phyloP scores from a whole-genome alignment of 1,139 yeast genomes.

The Meyerozyma sp. region DNA sequence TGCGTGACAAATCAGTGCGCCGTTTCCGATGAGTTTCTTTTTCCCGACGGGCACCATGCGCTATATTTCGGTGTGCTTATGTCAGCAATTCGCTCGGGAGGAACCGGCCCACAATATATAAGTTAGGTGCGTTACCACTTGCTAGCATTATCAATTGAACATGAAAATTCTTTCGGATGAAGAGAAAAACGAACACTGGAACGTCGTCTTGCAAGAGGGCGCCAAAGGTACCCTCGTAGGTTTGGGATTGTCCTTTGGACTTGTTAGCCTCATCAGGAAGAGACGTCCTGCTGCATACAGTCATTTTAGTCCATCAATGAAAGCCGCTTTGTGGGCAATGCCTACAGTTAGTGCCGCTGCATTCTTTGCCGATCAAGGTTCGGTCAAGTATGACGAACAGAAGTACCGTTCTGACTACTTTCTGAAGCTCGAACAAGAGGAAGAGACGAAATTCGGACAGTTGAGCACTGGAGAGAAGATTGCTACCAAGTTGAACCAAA shows the following conservation, averaged over 20 bases:
- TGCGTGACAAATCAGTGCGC: conserved; percentile 17
- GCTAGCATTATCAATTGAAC: background rate
- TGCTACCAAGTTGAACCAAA: conserved; percentile 40
- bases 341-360: conserved; percentile 58
- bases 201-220: conserved; percentile 56
- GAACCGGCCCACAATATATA: background rate
- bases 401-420: conserved; percentile 36
- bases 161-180: conserved; percentile 69
- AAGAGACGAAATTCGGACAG: conserved; percentile 46
- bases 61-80: background rate
- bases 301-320: conserved; percentile 37
- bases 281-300: conserved; percentile 17
- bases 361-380: conserved; percentile 55
- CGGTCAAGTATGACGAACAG: conserved; percentile 47
- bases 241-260: conserved; percentile 43
- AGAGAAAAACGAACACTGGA: conserved; percentile 60
- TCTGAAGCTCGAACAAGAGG: conserved; percentile 14
- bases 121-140: background rate
- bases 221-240: conserved; percentile 59
- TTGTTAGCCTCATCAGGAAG: conserved; percentile 25
- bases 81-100: background rate
- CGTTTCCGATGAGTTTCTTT: background rate
- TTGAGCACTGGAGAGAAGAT: conserved; percentile 42
- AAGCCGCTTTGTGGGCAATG: conserved; percentile 51
- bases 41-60: background rate